These are phyloP conservation scores for Phytophthora uliginosa DNA, from an alignment of 352 stramenopile species.

Conservation along the genomic window DNA sequence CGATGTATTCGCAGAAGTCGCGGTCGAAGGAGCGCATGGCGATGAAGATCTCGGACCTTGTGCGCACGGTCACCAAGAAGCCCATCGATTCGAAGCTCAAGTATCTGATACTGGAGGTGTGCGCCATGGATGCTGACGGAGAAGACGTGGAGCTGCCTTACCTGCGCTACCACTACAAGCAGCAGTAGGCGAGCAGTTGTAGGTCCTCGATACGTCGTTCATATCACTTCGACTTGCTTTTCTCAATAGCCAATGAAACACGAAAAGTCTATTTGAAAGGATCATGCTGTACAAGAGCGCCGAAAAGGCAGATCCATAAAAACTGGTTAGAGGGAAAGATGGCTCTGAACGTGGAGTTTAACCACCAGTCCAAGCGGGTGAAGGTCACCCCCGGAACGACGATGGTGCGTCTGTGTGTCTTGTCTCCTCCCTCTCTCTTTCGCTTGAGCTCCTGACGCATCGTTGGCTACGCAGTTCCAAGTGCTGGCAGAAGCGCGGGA, in stretches of 20 bases:
- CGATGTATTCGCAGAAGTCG: constrained; percentile 91
- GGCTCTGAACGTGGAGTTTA: constrained; percentile 82
- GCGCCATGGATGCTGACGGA: constrained; percentile 96
- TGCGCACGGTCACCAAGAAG: constrained; percentile 97
- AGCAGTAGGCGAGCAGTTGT: constrained; percentile 30
- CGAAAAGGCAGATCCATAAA: neutral
- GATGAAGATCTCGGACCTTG: constrained; percentile 98
- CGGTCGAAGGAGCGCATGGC: constrained; percentile 95
- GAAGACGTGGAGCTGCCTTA: constrained; percentile 98
- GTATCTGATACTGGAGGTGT: constrained; percentile 97
- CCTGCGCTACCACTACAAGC: constrained; percentile 90
- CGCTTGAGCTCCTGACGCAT: neutral
- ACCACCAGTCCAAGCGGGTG: constrained; percentile 79
- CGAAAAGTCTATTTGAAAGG: neutral
- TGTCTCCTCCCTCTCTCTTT: neutral
- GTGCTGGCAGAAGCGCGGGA: constrained; percentile 70
- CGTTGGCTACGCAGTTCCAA: constrained; percentile 60
- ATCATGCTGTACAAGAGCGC: constrained; percentile 7
- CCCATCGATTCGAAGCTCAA: constrained; percentile 95
- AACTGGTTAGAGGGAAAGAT: constrained; percentile 33
- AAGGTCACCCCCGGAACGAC: constrained; percentile 77
- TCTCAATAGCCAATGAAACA: constrained; percentile 1
- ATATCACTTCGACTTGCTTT: constrained; percentile 3
- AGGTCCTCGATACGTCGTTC: neutral
- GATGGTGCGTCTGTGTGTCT: constrained; percentile 57